Base-by-base conservation (phyloP, 2,329 filamentous ascomycete genomes). In the Pseudogymnoascus sp. region DNA sequence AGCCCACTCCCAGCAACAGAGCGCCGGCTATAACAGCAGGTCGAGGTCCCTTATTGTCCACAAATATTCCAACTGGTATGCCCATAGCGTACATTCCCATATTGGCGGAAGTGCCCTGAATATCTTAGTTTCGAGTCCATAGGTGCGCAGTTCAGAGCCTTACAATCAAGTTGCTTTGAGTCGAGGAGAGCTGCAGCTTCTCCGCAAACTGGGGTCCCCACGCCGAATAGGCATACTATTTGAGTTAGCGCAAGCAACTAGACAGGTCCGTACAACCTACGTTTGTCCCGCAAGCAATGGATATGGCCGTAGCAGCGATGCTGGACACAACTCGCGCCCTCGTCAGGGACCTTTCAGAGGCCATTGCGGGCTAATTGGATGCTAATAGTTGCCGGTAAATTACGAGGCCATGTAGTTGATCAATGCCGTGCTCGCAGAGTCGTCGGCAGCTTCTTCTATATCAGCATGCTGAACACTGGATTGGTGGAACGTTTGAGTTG, bases 151-250 rank as follows among this genome's bases (percentile, higher is more conserved):
- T 41, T 60, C 51, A 65, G 34, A 36, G 43, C 73, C 84, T 74
- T 80, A 88, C 93, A 73, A 99, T 93, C 69, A 98, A 77, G 77
- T 99, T 98, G 77, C 86, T 92, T 76, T 97, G 83, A 2, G 93
- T 98, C n/a, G 95, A 89, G 13, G 92, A 92, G 66, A 98, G 85
- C 74, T 89, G 87, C 71, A 99, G 81, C 70, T 85, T 87, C 72
- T 96, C 88, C 61, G 93, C 92, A 74, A 97, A 97, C 77, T 97
- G 93, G 19, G 95, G 95, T 13, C 91, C 92, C 93, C 95, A 99
- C 77, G 93, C 93, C 63, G 92, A 97, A 78, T 97, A 99, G 73
- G 93, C 93, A 85, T 99, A 98, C 92, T 97, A 73, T 61, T 62
- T 14, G 37, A 61, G 66, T 75, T 65, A 79, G 72, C 62, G 65